A percentile compares a stretch with the other conserved stretches of the same genome.
Conservation (phyloP, 257 asterid genomes). For the Cordia subcordata region DNA sequence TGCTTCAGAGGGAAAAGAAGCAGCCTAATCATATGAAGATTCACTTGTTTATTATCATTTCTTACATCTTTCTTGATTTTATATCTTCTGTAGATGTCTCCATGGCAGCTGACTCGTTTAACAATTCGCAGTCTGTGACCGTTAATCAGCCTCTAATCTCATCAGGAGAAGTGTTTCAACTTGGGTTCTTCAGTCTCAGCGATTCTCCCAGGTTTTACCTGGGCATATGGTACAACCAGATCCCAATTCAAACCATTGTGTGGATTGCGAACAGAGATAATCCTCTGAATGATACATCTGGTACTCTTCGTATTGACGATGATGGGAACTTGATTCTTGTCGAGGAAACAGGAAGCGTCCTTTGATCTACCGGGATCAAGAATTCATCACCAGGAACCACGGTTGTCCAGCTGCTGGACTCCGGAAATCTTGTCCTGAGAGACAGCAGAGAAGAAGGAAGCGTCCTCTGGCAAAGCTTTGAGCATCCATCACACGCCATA, state of each 20-base stretch:
- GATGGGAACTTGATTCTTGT: slow-evolving; percentile 11
- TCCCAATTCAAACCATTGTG: not conserved
- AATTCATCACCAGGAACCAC: slow-evolving; percentile 10
- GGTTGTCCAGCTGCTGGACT: slow-evolving; percentile 22
- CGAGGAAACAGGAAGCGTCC: not conserved
- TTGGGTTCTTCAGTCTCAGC: slow-evolving; percentile 29
- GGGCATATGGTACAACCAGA: slow-evolving; percentile 27
- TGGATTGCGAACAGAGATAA: slow-evolving; percentile 25
- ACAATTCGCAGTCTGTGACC: not conserved
- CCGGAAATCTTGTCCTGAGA: slow-evolving; percentile 36
- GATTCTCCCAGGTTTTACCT: slow-evolving; percentile 18
- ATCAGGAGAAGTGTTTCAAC: slow-evolving; percentile 20
- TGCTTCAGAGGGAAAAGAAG: no score
- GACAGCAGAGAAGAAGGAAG: slow-evolving; percentile 19
- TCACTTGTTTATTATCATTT: not conserved
- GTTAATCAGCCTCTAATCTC: slow-evolving; percentile 15
- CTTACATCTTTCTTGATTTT: not conserved
- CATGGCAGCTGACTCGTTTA: slow-evolving; percentile 1
- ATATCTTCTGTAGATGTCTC: not conserved
- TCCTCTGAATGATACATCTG: slow-evolving; percentile 12
- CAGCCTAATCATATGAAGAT: not conserved
- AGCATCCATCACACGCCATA: slow-evolving; percentile 21
- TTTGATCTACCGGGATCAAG: slow-evolving; percentile 22
- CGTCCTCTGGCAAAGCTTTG: slow-evolving; percentile 31
- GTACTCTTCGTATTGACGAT: slow-evolving; percentile 3